Percentiles rank a stretch among this genome's conserved stretches.
These are phyloP conservation scores for Aspergillus sp. DNA, from an alignment of 2,329 filamentous ascomycete genomes.

Conservation along the genomic window DNA sequence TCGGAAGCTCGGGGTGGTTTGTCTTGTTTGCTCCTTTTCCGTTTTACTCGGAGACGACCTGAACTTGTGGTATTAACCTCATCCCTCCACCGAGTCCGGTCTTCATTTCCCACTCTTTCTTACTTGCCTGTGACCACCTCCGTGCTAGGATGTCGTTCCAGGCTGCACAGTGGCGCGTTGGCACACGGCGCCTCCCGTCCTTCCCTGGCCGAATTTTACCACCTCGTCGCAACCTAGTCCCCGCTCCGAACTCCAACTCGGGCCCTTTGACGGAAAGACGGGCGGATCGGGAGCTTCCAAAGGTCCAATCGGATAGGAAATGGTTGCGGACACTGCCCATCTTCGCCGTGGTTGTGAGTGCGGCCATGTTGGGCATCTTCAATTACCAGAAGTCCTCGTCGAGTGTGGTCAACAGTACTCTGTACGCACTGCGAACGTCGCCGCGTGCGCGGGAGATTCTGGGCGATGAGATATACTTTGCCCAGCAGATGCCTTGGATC, in stretches of 20 bases:
- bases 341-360: slow-evolving; percentile 64
- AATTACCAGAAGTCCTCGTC: slow-evolving; percentile 97
- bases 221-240: slow-evolving; percentile 39
- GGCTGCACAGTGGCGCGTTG: slow-evolving; percentile 11
- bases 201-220: slow-evolving; percentile 7
- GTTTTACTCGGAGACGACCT: neutral
- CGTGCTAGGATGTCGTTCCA: slow-evolving; percentile 10
- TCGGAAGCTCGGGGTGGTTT: slow-evolving; percentile 6
- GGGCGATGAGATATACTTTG: slow-evolving; percentile 81
- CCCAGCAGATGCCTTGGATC: slow-evolving; percentile 72
- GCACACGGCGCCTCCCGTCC: slow-evolving; percentile 9
- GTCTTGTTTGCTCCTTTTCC: slow-evolving; percentile 10
- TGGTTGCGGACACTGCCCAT: slow-evolving; percentile 71
- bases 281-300: slow-evolving; percentile 46
- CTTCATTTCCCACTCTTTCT: too few species aligned
- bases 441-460: slow-evolving; percentile 64
- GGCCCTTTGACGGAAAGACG: slow-evolving; percentile 47
- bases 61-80: too few species aligned
- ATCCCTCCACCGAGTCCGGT: too few species aligned
- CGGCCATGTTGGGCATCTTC: slow-evolving; percentile 79
- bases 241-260: slow-evolving; percentile 42
- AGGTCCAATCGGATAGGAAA: slow-evolving; percentile 41
- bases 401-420: slow-evolving; percentile 73
- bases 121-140: too few species aligned
- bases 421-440: slow-evolving; percentile 85